These are phyloP conservation scores for Umbelopsis vinacea DNA, from an alignment of 192 early-diverging fungal species.

Conservation along the genomic window DNA sequence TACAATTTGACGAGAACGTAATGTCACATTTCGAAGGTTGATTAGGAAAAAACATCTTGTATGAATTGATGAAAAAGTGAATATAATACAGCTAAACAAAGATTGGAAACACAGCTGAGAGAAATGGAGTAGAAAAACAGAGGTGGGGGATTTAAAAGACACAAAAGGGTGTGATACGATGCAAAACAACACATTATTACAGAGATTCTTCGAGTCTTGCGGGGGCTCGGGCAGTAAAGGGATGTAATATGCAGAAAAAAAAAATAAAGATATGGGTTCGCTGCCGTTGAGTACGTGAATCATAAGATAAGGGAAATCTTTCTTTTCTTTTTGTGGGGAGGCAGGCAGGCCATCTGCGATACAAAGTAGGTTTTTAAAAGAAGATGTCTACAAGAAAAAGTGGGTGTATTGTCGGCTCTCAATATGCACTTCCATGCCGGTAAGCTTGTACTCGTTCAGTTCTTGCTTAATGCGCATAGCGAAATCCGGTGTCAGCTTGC, in stretches of 20 bases:
- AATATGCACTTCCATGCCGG: slow-evolving; percentile 89
- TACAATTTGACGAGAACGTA: too few species aligned
- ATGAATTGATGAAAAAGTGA: neutral
- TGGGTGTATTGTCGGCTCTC: slow-evolving; percentile 75
- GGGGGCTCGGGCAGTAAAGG: too few species aligned
- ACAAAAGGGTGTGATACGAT: neutral
- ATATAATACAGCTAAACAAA: neutral
- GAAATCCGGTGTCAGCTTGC: slow-evolving; percentile 80
- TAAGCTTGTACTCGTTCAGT: slow-evolving; percentile 92
- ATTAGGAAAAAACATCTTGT: too few species aligned
- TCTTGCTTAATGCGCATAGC: slow-evolving; percentile 91
- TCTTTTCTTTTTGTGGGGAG: too few species aligned
- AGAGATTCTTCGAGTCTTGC: neutral
- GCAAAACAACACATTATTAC: neutral
- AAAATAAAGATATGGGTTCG: too few species aligned
- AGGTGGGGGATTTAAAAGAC: neutral
- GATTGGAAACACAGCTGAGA: neutral
- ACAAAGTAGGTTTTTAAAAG: neutral
- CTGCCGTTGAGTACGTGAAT: too few species aligned
- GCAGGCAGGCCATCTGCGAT: too few species aligned
- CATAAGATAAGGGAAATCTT: too few species aligned
- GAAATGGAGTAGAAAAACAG: neutral
- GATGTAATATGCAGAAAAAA: too few species aligned
- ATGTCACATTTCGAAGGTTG: neutral
- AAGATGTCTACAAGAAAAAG: slow-evolving; percentile 59